These are phyloP conservation scores for Epicoccum sorghinum DNA, from an alignment of 2,329 filamentous ascomycete genomes.

Conservation along the genomic window DNA sequence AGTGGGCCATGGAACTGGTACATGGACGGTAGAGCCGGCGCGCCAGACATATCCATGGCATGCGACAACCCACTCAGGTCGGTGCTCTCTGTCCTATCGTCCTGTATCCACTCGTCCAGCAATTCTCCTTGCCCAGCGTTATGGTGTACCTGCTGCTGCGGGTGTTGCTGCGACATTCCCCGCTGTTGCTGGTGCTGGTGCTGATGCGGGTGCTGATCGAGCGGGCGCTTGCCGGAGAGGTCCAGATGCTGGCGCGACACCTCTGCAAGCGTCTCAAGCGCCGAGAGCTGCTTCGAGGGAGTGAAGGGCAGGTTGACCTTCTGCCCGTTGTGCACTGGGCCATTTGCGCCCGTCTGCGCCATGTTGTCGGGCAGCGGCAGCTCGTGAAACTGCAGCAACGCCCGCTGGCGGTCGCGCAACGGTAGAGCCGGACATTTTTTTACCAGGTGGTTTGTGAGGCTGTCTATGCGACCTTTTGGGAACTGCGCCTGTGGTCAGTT, in stretches of 20 bases:
- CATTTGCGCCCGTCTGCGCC: slow-evolving; percentile 27
- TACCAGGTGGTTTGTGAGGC: slow-evolving; percentile 78
- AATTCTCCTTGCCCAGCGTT: slow-evolving; percentile 34
- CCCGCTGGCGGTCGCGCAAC: slow-evolving; percentile 75
- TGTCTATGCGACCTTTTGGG: slow-evolving; percentile 86
- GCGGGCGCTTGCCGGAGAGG: slow-evolving; percentile 53
- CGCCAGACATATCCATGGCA: slow-evolving; percentile 39
- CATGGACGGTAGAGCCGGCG: slow-evolving; percentile 45
- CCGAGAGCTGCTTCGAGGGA: slow-evolving; percentile 69
- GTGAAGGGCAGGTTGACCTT: slow-evolving; percentile 51
- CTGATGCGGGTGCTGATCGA: slow-evolving; percentile 28
- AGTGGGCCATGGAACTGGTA: slow-evolving; percentile 47
- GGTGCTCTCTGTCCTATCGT: slow-evolving; percentile 42
- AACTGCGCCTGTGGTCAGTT: slow-evolving; percentile 58
- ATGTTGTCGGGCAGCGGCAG: slow-evolving; percentile 57
- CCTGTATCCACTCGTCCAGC: slow-evolving; percentile 48
- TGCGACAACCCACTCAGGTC: slow-evolving; percentile 36
- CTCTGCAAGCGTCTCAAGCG: slow-evolving; percentile 84
- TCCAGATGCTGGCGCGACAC: slow-evolving; percentile 78
- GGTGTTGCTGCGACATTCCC: slow-evolving; percentile 10
- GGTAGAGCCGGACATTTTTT: slow-evolving; percentile 85
- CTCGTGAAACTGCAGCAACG: slow-evolving; percentile 74
- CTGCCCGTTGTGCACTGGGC: slow-evolving; percentile 35
- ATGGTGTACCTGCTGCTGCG: slow-evolving; percentile 17
- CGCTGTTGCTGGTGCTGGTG: slow-evolving; percentile 6